Evolutionary conservation across 116 monocot species (phyloP).

Genomic region (Dioscorea cayenensis): DNA sequence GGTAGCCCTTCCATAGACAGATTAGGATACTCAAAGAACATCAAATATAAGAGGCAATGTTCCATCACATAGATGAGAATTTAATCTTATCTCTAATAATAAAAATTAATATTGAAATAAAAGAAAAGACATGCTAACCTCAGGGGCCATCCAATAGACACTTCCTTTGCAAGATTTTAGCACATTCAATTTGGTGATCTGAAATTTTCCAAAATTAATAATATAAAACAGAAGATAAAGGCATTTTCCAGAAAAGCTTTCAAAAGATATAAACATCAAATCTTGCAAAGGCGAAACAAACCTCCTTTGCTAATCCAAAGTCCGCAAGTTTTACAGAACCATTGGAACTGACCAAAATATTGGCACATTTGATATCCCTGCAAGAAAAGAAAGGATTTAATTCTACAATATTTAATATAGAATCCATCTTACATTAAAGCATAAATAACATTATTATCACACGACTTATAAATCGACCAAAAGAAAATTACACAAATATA

Average conservation of each 20-base stretch:
- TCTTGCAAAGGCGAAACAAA: slow-evolving; percentile 13
- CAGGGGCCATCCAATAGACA: slow-evolving; percentile 97
- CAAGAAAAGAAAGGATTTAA: slow-evolving; percentile 8
- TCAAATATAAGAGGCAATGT: no score
- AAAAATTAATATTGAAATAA: no score
- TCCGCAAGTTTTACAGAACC: slow-evolving; percentile 95
- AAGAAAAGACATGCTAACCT: slow-evolving; percentile 36
- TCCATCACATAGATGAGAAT: no score
- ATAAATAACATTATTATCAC: no score
- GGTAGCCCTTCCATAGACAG: no score
- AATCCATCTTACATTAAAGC: no score
- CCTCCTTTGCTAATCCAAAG: slow-evolving; percentile 97
- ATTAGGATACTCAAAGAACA: no score
- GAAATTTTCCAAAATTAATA: slow-evolving; percentile 9
- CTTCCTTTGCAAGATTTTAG: slow-evolving; percentile 96
- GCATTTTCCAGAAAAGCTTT: background rate
- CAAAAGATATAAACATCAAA: no score
- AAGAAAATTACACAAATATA: no score
- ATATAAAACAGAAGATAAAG: slow-evolving; percentile 3
- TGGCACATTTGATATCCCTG: slow-evolving; percentile 98
- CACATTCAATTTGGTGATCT: slow-evolving; percentile 54
- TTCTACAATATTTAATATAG: background rate
- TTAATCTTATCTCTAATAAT: no score
- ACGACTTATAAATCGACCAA: no score
- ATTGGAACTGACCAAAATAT: slow-evolving; percentile 87